Base-by-base conservation (phyloP, 192 early-diverging fungal species). In the Podila verticillata region DNA sequence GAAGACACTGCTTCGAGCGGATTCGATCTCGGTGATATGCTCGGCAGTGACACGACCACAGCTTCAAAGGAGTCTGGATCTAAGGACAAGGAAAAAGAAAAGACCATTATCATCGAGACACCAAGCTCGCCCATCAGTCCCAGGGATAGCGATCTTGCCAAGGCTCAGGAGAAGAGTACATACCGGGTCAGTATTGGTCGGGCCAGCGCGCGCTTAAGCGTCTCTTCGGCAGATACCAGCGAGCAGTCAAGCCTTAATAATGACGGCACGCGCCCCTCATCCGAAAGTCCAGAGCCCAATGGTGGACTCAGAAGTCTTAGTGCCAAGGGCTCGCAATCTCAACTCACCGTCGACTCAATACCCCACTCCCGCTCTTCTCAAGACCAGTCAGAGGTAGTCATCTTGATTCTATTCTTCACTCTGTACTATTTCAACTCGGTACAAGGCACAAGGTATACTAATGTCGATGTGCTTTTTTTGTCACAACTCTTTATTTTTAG, bases 21-120 rank as follows among this genome's bases (percentile, higher is more conserved):
- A 30, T 80, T 80, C 31, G 77, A 80, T 34, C 48, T 80, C 3
- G 69, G 70, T 7, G 77, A 80, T 7, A 72, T 80, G 70, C 47
- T 80, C 6, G 39, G 66, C 5, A 47, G 56, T 20, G 29, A 24
- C 20, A 17, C 28, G 30, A 30, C 26, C 9, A 30, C 13, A 7
- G 24, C 1, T 34, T 30, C 22, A 19, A 60, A 24, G 26, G 58
- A 79, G 24, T 17, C 63, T 36, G 36, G 15, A 34, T 44, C 39
- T 7, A 60, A 66, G 31, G 63, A 66, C 17, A 17, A 13, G 2
- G 39, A 64, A 65, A 32, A 61, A 12, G 59, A 32, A 29, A 61
- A 61, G 29, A 32, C 59, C 17, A 32, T 61, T 20, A 29, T 29
- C 17, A 32, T 32, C 30, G 31, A 32, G 12, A 61, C 29, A 28